phyloP scores from a whole-genome alignment of 352 stramenopile genomes.

The Phytophthora hibernalis region DNA sequence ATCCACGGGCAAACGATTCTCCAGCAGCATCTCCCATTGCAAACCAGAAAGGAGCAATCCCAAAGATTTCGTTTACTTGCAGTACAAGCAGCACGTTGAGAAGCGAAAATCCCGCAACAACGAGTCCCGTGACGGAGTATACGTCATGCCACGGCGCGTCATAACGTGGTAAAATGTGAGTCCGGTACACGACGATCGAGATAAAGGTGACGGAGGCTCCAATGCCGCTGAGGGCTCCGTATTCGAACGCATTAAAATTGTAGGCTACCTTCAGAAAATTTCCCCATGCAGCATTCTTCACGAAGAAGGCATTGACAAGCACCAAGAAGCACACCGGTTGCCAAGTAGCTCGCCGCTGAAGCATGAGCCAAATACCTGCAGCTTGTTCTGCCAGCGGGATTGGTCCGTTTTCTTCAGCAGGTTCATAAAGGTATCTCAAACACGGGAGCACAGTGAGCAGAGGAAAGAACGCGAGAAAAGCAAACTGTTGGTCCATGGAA shows the following conservation, averaged over 20 bases:
- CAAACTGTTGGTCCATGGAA: slow-evolving; percentile 73
- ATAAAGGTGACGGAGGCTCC: slow-evolving; percentile 73
- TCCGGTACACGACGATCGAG: slow-evolving; percentile 63
- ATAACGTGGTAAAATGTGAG: slow-evolving; percentile 49
- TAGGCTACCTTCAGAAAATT: slow-evolving; percentile 83
- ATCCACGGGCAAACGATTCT: slow-evolving; percentile 73
- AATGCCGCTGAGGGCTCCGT: slow-evolving; percentile 73
- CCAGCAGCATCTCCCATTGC: slow-evolving; percentile 71
- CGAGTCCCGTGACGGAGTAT: slow-evolving; percentile 67
- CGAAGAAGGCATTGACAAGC: slow-evolving; percentile 64
- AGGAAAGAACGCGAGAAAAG: slow-evolving; percentile 62
- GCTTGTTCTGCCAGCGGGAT: slow-evolving; percentile 49
- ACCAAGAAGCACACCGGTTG: slow-evolving; percentile 77
- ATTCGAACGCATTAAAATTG: slow-evolving; percentile 79
- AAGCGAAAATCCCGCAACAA: slow-evolving; percentile 71
- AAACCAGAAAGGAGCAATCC: slow-evolving; percentile 80
- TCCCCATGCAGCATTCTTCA: slow-evolving; percentile 83
- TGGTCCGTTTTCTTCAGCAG: slow-evolving; percentile 28
- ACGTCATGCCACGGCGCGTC: slow-evolving; percentile 66
- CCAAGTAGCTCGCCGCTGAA: slow-evolving; percentile 76
- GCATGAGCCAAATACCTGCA: slow-evolving; percentile 61
- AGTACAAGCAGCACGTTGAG: slow-evolving; percentile 78
- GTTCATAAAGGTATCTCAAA: slow-evolving; percentile 67
- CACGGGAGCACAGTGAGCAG: slow-evolving; percentile 65
- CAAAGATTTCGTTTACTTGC: slow-evolving; percentile 62